A percentile compares a stretch with the other conserved stretches of the same genome.
phyloP scores from a whole-genome alignment of 352 stramenopile genomes.

The Poterioochromonas sp. region DNA sequence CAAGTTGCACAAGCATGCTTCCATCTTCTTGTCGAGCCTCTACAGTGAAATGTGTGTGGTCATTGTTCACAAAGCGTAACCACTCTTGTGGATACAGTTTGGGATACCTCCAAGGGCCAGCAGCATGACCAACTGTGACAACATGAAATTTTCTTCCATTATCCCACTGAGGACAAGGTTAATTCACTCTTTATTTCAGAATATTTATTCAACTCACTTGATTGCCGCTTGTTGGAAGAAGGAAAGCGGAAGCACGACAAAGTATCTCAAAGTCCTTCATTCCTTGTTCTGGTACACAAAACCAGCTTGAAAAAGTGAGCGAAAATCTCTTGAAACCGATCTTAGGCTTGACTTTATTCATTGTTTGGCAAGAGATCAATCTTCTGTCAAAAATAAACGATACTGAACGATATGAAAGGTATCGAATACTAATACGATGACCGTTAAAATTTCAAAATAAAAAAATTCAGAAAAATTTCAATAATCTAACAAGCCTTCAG shows the following conservation, averaged over 20 bases:
- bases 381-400: too few relatives aligned
- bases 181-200: background rate
- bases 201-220: background rate
- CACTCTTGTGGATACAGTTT: constrained; percentile 10
- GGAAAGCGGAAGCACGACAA: background rate
- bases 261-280: constrained; percentile 25
- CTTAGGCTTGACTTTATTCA: too few relatives aligned
- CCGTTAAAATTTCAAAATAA: too few relatives aligned
- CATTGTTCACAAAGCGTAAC: background rate
- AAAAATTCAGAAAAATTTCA: too few relatives aligned
- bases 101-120: background rate
- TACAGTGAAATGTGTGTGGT: background rate
- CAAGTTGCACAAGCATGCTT: background rate
- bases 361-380: too few relatives aligned
- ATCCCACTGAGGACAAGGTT: background rate
- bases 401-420: too few relatives aligned
- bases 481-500: too few relatives aligned
- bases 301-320: background rate
- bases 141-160: constrained; percentile 2
- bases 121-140: constrained; percentile 12
- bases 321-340: too few relatives aligned
- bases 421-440: too few relatives aligned
- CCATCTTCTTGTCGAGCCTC: background rate
- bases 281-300: constrained; percentile 11
- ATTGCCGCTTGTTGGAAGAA: background rate